Evolutionary conservation across 2,329 filamentous ascomycete genomes (phyloP).

Genomic region (Teratosphaeria epicoccoides): DNA sequence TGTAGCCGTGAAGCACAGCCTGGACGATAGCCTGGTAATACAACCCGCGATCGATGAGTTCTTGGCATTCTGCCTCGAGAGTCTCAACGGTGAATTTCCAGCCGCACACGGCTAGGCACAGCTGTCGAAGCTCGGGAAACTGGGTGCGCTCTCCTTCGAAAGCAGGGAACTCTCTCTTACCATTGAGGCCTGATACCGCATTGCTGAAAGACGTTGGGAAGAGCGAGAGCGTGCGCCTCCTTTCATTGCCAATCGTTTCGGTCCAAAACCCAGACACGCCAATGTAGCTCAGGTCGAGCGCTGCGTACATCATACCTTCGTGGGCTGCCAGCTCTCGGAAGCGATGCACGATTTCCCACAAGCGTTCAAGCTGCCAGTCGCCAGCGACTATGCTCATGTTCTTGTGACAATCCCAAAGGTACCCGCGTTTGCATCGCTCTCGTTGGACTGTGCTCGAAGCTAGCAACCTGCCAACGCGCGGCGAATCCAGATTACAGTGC

Average conservation of each 20-base stretch:
- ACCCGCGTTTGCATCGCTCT: conserved; percentile 47
- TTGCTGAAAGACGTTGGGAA: conserved; percentile 19
- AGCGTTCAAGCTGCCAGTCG: conserved; percentile 62
- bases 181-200: conserved; percentile 52
- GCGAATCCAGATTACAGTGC: conserved; percentile 3
- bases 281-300: conserved; percentile 63
- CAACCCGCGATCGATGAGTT: conserved; percentile 42
- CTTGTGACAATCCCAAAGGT: conserved; percentile 47
- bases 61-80: conserved; percentile 39
- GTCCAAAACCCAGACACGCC: conserved; percentile 65
- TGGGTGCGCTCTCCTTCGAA: conserved; percentile 55
- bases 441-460: conserved; percentile 31
- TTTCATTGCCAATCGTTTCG: conserved; percentile 42
- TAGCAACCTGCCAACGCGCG: conserved; percentile 14
- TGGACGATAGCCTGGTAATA: conserved; percentile 68
- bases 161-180: conserved; percentile 49
- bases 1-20: conserved; percentile 63
- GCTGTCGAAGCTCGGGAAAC: conserved; percentile 59
- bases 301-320: conserved; percentile 58
- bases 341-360: conserved; percentile 70
- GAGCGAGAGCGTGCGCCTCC: conserved; percentile 3
- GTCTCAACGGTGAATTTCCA: conserved; percentile 52
- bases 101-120: conserved; percentile 64
- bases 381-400: conserved; percentile 61
- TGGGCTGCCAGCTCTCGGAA: conserved; percentile 52